Evolutionary conservation across 1,139 yeast genomes (phyloP).

Genomic region (Nakaseomyces uthaithaninus): DNA sequence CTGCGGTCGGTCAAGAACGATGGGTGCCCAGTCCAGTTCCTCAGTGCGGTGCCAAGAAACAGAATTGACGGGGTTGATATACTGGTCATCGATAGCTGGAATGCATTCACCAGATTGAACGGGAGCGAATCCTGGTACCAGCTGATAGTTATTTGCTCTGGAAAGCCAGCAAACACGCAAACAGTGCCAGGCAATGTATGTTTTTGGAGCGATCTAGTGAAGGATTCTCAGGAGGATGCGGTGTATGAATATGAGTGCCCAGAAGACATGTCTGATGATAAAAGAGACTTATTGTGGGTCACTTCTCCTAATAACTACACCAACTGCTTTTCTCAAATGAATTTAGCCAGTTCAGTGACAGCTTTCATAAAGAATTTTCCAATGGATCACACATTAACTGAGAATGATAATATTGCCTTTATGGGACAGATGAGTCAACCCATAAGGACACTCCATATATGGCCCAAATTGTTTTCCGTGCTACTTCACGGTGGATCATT

Average conservation of each 20-base stretch:
- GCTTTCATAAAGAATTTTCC: slow-evolving; percentile 57
- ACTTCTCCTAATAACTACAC: slow-evolving; percentile 19
- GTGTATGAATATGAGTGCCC: slow-evolving; percentile 32
- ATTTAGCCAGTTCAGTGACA: slow-evolving; percentile 56
- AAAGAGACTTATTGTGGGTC: slow-evolving; percentile 22
- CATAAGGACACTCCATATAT: slow-evolving; percentile 23
- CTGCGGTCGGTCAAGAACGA: slow-evolving; percentile 18
- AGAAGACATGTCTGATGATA: slow-evolving; percentile 33
- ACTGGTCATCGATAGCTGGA: slow-evolving; percentile 29
- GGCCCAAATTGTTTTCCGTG: slow-evolving; percentile 32
- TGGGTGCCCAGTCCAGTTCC: slow-evolving; percentile 24
- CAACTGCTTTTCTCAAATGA: slow-evolving; percentile 46
- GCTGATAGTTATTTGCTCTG: slow-evolving; percentile 30
- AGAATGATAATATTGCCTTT: slow-evolving; percentile 40
- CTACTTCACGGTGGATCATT: slow-evolving; percentile 34
- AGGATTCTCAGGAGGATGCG: slow-evolving; percentile 14
- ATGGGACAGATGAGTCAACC: slow-evolving; percentile 22
- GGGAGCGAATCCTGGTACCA: slow-evolving; percentile 31
- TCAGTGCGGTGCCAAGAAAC: slow-evolving; percentile 30
- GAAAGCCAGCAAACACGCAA: not conserved
- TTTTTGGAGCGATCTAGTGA: slow-evolving; percentile 28
- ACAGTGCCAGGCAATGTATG: slow-evolving; percentile 15
- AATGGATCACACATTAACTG: slow-evolving; percentile 35
- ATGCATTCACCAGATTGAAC: slow-evolving; percentile 17
- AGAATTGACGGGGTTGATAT: slow-evolving; percentile 28